Conservation (phyloP, 176 grass and related monocot species). For the Zea mays region Zm-B73-REFERENCE-NAM-5.0 NC_050105.1:149797501-149798000, state of each 20-base stretch:
- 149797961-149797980: slow-evolving; percentile 75
- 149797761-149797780: not conserved
- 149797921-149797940: slow-evolving; percentile 77
- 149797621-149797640: slow-evolving; percentile 65
- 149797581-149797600: slow-evolving; percentile 84
- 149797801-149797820: not conserved
- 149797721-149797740: not conserved
- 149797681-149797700: not conserved
- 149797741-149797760: not conserved
- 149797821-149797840: not conserved
- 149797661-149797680: not conserved
- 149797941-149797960: slow-evolving; percentile 60
- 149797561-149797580: slow-evolving; percentile 98
- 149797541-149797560: slow-evolving; percentile 76
- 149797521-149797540: slow-evolving; percentile 86
- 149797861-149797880: not conserved
- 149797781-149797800: slow-evolving; percentile 1
- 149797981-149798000: slow-evolving; percentile 70
- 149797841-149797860: not conserved
- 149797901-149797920: slow-evolving; percentile 87
- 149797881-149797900: not conserved
- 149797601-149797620: slow-evolving; percentile 74
- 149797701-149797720: not conserved
- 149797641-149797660: slow-evolving; percentile 22
- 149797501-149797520: slow-evolving; percentile 97